Evolutionary conservation across 2,329 filamentous ascomycete genomes (phyloP).

Genomic region (Botrytis galanthina): DNA sequence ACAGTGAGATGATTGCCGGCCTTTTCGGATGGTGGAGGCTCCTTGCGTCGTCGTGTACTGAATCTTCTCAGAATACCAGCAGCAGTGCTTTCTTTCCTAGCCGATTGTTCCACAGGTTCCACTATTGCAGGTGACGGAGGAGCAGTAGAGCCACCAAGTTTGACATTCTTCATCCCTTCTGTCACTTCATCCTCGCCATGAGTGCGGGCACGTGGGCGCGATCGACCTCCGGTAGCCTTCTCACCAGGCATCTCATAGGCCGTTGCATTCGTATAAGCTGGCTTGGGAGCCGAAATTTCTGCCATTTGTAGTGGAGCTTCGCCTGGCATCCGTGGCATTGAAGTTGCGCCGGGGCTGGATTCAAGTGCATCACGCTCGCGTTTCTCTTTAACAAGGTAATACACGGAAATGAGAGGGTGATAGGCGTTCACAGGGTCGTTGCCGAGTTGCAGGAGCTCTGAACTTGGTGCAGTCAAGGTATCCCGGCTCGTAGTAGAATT

Average conservation of each 20-base stretch:
- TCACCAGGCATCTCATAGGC: conserved; percentile 88
- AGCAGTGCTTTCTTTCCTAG: conserved; percentile 84
- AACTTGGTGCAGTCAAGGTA: conserved; percentile 78
- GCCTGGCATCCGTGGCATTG: conserved; percentile 54
- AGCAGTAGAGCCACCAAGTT: conserved; percentile 49
- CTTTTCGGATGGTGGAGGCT: conserved; percentile 48
- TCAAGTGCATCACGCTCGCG: conserved; percentile 69
- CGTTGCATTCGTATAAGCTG: conserved; percentile 82
- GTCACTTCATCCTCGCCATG: conserved; percentile 91
- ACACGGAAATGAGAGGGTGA: conserved; percentile 87
- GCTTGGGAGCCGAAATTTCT: conserved; percentile 76
- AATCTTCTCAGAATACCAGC: conserved; percentile 82
- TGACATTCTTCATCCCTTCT: conserved; percentile 67
- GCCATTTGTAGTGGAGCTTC: conserved; percentile 59
- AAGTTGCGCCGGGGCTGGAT: conserved; percentile 56
- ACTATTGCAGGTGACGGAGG: conserved; percentile 49
- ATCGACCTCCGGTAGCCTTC: conserved; percentile 78
- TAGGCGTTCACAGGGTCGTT: conserved; percentile 90
- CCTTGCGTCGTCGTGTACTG: conserved; percentile 78
- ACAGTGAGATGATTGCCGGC: conserved; percentile 70
- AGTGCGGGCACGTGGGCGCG: conserved; percentile 81
- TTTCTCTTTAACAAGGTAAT: conserved; percentile 95
- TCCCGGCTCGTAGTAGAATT: conserved; percentile 89
- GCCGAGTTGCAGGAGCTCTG: conserved; percentile 78
- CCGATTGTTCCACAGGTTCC: conserved; percentile 58